Base-by-base conservation (phyloP, 2,329 filamentous ascomycete species). In the Pyricularia sp. region DNA sequence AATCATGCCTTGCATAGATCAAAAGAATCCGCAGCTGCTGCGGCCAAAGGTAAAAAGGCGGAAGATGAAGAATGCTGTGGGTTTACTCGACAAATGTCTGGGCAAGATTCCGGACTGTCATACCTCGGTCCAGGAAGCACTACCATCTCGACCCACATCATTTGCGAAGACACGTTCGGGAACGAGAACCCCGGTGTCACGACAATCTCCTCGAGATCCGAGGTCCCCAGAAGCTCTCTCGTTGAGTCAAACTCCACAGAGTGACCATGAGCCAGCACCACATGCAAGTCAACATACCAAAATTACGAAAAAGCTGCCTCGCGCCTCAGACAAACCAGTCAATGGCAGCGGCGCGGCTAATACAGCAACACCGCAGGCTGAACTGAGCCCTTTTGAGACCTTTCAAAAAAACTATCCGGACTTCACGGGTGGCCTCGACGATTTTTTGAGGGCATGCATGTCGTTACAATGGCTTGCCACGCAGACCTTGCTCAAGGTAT, bases 371-470 rank as follows among this genome's bases (percentile, higher is more conserved):
- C 10, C 65, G 68, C 12, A 65, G 62, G 5, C 70, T 69, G 68
- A 68, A 68, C 28, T 13, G 4, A n/a, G 49, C 49, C 63, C 63
- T 5, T 64, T 44, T 49, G 63, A 49, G 1, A 33, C 44, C 2
- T 85, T 81, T 67, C 71, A 66, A 3, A 59, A 66, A 0, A 71
- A 72, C 0, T 85, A 85, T 67, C 78, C 80, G 4, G 72, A 73
- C 24, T 79, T 78, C 63, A 65, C 65, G 1, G 80, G 78, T 1
- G 77, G 69, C 30, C 69, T 75, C 4, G 69, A 68, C 4, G 70
- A 76, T 10, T 84, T 84, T 64, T 69, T 82, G 28, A 74, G 73
- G 26, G 79, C 78, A 0, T 78, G 81, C 63, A 70, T 79, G 0
- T 79, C 74, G 67, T 69, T 84, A 8, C 71, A 64, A 16, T 33